A percentile compares a stretch with the other conserved stretches of the same genome.
Conservation (phyloP, 1,284 basidiomycete genomes). For the Trametes versicolor region DNA sequence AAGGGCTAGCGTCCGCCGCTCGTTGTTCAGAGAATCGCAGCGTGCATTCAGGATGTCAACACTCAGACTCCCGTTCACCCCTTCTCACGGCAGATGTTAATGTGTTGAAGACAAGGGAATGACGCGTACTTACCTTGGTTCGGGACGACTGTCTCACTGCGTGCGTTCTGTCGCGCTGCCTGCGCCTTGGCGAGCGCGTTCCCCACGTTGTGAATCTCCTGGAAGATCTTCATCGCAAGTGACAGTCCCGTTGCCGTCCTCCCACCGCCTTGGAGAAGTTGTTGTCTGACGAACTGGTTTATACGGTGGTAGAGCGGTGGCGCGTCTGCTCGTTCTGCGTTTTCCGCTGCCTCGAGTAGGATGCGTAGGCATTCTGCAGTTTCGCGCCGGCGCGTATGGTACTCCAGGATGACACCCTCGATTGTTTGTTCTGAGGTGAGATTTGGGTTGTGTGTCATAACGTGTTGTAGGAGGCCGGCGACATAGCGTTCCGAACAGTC, state of each 20-base stretch:
- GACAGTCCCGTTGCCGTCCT: slow-evolving; percentile 46
- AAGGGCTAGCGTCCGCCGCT: slow-evolving; percentile 71
- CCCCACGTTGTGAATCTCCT: slow-evolving; percentile 69
- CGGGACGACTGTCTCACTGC: slow-evolving; percentile 65
- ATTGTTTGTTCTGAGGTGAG: slow-evolving; percentile 62
- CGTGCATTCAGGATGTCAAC: slow-evolving; percentile 72
- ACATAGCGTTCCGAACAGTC: slow-evolving; percentile 81
- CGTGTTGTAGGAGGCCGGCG: slow-evolving; percentile 72
- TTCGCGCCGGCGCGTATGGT: slow-evolving; percentile 72
- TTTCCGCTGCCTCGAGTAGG: slow-evolving; percentile 57
- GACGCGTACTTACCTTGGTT: slow-evolving; percentile 57
- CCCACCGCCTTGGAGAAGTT: slow-evolving; percentile 55
- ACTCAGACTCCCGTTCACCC: slow-evolving; percentile 54
- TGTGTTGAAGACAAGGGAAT: too few relatives aligned
- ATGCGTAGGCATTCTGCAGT: slow-evolving; percentile 71
- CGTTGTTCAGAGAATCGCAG: slow-evolving; percentile 76
- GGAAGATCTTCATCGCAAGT: slow-evolving; percentile 66
- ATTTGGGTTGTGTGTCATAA: slow-evolving; percentile 73
- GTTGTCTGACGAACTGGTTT: slow-evolving; percentile 60
- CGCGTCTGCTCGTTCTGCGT: slow-evolving; percentile 51
- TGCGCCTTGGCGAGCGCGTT: slow-evolving; percentile 62
- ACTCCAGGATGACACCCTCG: slow-evolving; percentile 72
- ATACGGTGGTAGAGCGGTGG: slow-evolving; percentile 58
- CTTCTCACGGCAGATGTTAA: background rate
- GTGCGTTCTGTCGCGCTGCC: slow-evolving; percentile 66